Evolutionary conservation across 169 alveolate species (phyloP).

Genomic region (Perkinsus olseni): DNA sequence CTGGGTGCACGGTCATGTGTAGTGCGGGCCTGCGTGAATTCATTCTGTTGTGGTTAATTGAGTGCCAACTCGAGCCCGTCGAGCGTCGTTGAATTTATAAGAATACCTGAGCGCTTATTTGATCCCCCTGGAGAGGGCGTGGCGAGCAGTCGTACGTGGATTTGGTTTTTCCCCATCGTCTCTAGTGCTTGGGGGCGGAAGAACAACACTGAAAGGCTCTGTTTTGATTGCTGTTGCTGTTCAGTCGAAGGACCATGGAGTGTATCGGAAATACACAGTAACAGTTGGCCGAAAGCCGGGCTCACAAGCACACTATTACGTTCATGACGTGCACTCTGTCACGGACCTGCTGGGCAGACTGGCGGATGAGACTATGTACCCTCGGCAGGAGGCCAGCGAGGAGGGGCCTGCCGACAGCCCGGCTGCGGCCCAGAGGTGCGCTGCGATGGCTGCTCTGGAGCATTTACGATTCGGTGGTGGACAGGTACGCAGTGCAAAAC

Average conservation of each 20-base stretch:
- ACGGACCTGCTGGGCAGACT: constrained; percentile 1
- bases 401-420: not conserved
- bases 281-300: not conserved
- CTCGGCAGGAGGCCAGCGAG: not conserved
- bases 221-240: not conserved
- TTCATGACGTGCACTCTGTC: not conserved
- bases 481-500: not conserved
- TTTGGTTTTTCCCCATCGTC: no score
- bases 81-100: no score
- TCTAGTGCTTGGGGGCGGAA: no score
- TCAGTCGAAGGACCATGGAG: not conserved
- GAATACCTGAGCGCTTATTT: no score
- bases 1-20: no score
- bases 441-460: not conserved
- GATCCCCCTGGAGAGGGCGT: no score
- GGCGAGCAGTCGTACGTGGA: no score
- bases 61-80: no score
- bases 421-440: no score
- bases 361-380: not conserved
- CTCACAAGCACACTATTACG: not conserved
- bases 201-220: no score
- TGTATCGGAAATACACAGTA: not conserved
- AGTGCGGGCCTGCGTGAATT: no score
- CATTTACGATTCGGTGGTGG: not conserved
- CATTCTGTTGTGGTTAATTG: no score